Evolutionary conservation across 1,139 yeast genomes (phyloP), one percentile per base, ranked within the genome.

Genomic region (Candida sanyaensis): DNA sequence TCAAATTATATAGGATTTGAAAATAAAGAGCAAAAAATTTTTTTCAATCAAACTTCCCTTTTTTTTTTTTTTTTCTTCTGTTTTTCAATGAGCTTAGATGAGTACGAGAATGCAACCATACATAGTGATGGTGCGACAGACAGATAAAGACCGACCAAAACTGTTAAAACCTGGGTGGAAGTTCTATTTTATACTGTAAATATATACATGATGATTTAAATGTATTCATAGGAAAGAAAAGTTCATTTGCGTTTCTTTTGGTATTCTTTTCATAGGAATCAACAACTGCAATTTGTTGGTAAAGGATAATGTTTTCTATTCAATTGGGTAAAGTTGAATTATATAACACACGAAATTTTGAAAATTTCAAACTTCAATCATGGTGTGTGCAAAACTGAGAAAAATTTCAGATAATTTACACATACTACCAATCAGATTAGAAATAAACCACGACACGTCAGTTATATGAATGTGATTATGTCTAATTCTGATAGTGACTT

Each of bases 401-500:
- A 24, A 36, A 36, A 24, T 34, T 34, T 3, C 8, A 33, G 37
- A 12, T 24, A 10, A 17, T 8, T 21, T 7, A 21, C 24, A n/a
- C n/a, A 5, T 17, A 7, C 12, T 17, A 6, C n/a, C 12, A 24
- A 24, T 12, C 12, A 4, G 7, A 24, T 17, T 24, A 24, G n/a
- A 10, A 21, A 4, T n/a, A 6, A 23, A 26, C 6, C 24, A 36
- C 24, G 39, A 9, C 21, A 17, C 21, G 21, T 17, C 21, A 17
- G 21, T 17, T 17, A 17, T 17, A 17, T 17, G 24, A 23, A 36
- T 21, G 27, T 36, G 39, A 36, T 11, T n/a, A 50, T 48, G 53
- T 42, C 53, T n/a, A 42, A 31, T 33, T 47, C 53, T 44, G 53
- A 50, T 42, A 45, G 42, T 31, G 55, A 50, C 41, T 73, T 74